phyloP scores from a whole-genome alignment of 2,329 filamentous ascomycete species.

The Lasiodiplodia sp. region DNA sequence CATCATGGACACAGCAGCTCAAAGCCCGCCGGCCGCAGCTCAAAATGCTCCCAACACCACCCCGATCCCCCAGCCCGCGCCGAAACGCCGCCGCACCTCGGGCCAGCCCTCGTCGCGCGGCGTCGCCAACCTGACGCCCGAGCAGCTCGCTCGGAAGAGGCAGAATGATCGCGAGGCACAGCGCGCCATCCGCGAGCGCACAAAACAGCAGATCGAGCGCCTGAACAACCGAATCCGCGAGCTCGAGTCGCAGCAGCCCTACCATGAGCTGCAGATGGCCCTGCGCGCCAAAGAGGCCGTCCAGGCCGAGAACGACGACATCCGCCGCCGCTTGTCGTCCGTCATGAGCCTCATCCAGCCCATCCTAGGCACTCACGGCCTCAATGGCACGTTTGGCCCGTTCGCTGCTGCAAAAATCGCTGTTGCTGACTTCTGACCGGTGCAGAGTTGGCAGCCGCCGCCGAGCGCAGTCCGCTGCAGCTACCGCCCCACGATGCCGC shows the following conservation, averaged over 20 bases:
- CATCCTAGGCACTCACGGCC: slow-evolving; percentile 54
- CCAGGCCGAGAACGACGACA: slow-evolving; percentile 80
- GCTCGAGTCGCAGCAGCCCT: slow-evolving; percentile 80
- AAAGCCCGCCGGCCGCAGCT: slow-evolving; percentile 11
- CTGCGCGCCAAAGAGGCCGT: slow-evolving; percentile 78
- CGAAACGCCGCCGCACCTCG: slow-evolving; percentile 44
- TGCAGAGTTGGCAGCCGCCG: slow-evolving; percentile 56
- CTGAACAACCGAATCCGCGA: slow-evolving; percentile 77
- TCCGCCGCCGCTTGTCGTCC: slow-evolving; percentile 71
- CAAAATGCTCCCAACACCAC: neutral
- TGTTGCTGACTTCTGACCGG: slow-evolving; percentile 6
- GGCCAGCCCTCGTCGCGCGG: slow-evolving; percentile 65
- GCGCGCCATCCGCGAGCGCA: slow-evolving; percentile 82
- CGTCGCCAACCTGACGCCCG: slow-evolving; percentile 85
- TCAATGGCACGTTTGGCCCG: slow-evolving; percentile 49
- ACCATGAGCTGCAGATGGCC: slow-evolving; percentile 80
- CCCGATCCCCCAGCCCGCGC: slow-evolving; percentile 10
- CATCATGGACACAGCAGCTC: slow-evolving; percentile 23
- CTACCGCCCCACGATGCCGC: slow-evolving; percentile 32
- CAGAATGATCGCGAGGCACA: slow-evolving; percentile 92
- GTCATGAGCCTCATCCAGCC: slow-evolving; percentile 71
- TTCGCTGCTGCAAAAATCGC: neutral
- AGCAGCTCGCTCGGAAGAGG: slow-evolving; percentile 87
- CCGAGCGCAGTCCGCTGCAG: slow-evolving; percentile 55
- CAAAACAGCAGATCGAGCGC: slow-evolving; percentile 78